Conservation (phyloP, 805 yeast genomes). For the Zygosaccharomyces bisporus region DNA sequence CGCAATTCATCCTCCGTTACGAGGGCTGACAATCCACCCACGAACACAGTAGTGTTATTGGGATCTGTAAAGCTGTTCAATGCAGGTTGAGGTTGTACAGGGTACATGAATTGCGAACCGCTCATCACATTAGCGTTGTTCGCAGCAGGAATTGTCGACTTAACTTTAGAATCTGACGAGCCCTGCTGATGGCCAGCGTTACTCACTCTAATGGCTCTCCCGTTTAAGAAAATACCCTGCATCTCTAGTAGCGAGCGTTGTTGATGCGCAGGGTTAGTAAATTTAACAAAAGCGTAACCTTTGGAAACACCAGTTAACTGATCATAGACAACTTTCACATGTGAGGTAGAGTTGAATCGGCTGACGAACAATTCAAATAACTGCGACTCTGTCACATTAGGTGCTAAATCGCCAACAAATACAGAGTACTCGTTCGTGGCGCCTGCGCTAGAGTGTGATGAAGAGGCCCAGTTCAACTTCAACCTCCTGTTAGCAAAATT, state of each 20-base stretch:
- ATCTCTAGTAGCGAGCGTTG: conserved; percentile 70
- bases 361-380: conserved; percentile 63
- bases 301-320: conserved; percentile 63
- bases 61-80: conserved; percentile 72
- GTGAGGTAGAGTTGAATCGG: conserved; percentile 67
- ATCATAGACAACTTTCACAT: conserved; percentile 77
- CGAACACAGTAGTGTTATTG: conserved; percentile 69
- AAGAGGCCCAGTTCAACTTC: conserved; percentile 77
- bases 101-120: conserved; percentile 25
- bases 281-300: conserved; percentile 90
- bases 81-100: conserved; percentile 49
- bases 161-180: conserved; percentile 11
- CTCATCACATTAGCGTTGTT: conserved; percentile 4
- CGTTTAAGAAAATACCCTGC: conserved; percentile 73
- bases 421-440: conserved; percentile 53
- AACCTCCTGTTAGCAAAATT: conserved; percentile 49
- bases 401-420: conserved; percentile 81
- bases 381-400: conserved; percentile 64
- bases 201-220: conserved; percentile 73
- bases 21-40: conserved; percentile 58
- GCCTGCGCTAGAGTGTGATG: conserved; percentile 12
- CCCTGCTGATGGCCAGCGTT: conserved; percentile 43
- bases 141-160: conserved; percentile 3
- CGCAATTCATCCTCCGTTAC: conserved; percentile 62
- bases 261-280: conserved; percentile 60